Percentiles rank a stretch among this genome's conserved stretches.
These are phyloP conservation scores for Zalerion maritima DNA, from an alignment of 495 filamentous ascomycete species.

Conservation along the genomic window DNA sequence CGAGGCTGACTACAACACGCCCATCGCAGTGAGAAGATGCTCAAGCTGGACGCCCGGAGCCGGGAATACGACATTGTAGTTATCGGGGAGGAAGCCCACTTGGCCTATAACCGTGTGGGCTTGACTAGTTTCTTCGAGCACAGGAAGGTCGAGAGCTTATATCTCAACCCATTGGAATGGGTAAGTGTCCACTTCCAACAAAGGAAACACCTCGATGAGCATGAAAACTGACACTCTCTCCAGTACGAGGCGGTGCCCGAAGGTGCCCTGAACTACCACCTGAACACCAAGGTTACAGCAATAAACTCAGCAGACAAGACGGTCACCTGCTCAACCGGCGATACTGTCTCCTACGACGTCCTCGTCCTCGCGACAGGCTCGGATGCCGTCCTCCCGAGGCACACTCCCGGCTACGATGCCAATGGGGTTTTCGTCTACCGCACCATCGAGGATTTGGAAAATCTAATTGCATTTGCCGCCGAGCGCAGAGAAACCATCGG, in stretches of 20 bases:
- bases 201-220: not conserved
- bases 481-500: slow-evolving; percentile 53
- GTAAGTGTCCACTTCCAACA: slow-evolving; percentile 31
- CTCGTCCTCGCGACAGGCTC: slow-evolving; percentile 88
- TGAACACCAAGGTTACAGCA: slow-evolving; percentile 65
- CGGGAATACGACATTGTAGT: slow-evolving; percentile 76
- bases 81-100: slow-evolving; percentile 81
- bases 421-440: slow-evolving; percentile 91
- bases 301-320: slow-evolving; percentile 50
- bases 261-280: slow-evolving; percentile 60
- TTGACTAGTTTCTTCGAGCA: slow-evolving; percentile 88
- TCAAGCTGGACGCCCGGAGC: slow-evolving; percentile 68
- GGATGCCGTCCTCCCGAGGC: slow-evolving; percentile 65
- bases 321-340: slow-evolving; percentile 56
- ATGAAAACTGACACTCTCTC: not conserved
- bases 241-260: slow-evolving; percentile 35
- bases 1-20: no score
- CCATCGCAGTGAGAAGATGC: slow-evolving; percentile 64
- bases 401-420: slow-evolving; percentile 74
- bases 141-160: slow-evolving; percentile 76
- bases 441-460: slow-evolving; percentile 72
- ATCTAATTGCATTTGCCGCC: slow-evolving; percentile 59
- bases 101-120: slow-evolving; percentile 95
- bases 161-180: slow-evolving; percentile 84
- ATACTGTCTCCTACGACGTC: slow-evolving; percentile 67